phyloP scores from a whole-genome alignment of 257 asterid species.

The Petunia axillaris region DNA sequence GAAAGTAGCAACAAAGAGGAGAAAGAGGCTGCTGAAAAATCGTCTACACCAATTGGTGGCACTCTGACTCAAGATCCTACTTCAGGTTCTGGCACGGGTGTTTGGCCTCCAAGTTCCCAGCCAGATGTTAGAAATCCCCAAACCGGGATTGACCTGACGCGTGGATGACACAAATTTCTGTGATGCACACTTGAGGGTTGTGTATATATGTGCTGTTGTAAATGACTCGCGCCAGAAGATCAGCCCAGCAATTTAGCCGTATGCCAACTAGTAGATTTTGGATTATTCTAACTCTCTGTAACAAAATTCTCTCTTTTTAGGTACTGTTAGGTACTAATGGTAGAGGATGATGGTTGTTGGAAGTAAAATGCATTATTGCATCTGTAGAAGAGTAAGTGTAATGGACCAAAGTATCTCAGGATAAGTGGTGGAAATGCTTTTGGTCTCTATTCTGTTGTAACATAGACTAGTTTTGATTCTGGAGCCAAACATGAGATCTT shows the following conservation, averaged over 20 bases:
- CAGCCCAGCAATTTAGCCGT: constrained; percentile 20
- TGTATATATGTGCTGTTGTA: constrained; percentile 72
- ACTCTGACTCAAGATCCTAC: constrained; percentile 46
- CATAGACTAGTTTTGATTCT: not conserved
- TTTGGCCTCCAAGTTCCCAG: constrained; percentile 67
- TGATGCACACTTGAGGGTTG: constrained; percentile 44
- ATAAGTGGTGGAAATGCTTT: constrained; percentile 44
- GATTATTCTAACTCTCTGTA: constrained; percentile 52
- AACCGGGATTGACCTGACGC: constrained; percentile 76
- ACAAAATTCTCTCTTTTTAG: constrained; percentile 37
- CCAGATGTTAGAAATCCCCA: constrained; percentile 56
- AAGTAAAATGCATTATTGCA: constrained; percentile 29
- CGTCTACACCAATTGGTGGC: constrained; percentile 39
- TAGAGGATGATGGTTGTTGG: constrained; percentile 27
- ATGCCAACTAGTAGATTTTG: constrained; percentile 36
- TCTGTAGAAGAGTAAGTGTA: constrained; percentile 26
- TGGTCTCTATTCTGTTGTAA: constrained; percentile 18
- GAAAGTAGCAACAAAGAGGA: constrained; percentile 50
- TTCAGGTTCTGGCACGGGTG: constrained; percentile 45
- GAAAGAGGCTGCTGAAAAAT: constrained; percentile 47
- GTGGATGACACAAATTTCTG: constrained; percentile 58
- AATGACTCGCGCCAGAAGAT: constrained; percentile 46
- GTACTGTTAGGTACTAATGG: constrained; percentile 35
- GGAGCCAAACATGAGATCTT: not conserved
- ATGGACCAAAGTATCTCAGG: constrained; percentile 31